phyloP scores from a whole-genome alignment of 768 basidiomycete species.

The Boletus tylopilopsis region DNA sequence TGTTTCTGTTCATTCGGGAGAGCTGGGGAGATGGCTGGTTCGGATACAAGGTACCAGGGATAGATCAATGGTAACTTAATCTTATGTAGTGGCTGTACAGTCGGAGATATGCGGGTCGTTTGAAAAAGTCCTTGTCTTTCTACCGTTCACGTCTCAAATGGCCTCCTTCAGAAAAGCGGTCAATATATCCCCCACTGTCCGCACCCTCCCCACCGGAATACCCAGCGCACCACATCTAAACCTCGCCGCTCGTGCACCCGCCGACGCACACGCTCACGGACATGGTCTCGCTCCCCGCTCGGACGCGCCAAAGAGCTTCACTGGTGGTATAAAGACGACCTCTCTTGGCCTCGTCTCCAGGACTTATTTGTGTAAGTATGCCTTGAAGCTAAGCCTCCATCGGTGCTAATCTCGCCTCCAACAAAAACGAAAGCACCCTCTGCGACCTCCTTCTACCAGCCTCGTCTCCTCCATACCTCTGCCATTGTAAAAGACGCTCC shows the following conservation, averaged over 20 bases:
- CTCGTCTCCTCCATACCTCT: slow-evolving; percentile 77
- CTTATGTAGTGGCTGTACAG: slow-evolving; percentile 32
- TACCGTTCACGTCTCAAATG: slow-evolving; percentile 35
- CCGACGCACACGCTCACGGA: slow-evolving; percentile 53
- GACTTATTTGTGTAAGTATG: slow-evolving; percentile 58
- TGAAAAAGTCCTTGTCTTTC: not conserved
- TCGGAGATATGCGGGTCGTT: slow-evolving; percentile 36
- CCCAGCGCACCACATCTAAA: slow-evolving; percentile 75
- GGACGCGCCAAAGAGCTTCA: slow-evolving; percentile 62
- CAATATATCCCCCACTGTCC: slow-evolving; percentile 77
- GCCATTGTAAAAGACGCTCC: slow-evolving; percentile 64
- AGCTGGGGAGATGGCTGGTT: slow-evolving; percentile 30
- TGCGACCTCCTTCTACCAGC: slow-evolving; percentile 53
- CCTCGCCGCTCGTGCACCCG: slow-evolving; percentile 62
- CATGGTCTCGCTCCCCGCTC: slow-evolving; percentile 57
- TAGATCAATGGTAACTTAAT: slow-evolving; percentile 20
- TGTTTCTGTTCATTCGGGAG: slow-evolving; percentile 21
- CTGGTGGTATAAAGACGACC: slow-evolving; percentile 47
- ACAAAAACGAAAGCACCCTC: slow-evolving; percentile 38
- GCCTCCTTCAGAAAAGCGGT: slow-evolving; percentile 78
- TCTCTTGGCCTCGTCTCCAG: slow-evolving; percentile 58
- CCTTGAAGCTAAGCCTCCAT: slow-evolving; percentile 7
- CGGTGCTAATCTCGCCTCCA: slow-evolving; percentile 11
- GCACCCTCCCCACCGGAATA: slow-evolving; percentile 74
- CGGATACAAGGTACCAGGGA: slow-evolving; percentile 28